Evolutionary conservation across 2,329 filamentous ascomycete genomes (phyloP), one percentile per base, ranked within the genome.

Genomic region (Diaporthe nobilis): DNA sequence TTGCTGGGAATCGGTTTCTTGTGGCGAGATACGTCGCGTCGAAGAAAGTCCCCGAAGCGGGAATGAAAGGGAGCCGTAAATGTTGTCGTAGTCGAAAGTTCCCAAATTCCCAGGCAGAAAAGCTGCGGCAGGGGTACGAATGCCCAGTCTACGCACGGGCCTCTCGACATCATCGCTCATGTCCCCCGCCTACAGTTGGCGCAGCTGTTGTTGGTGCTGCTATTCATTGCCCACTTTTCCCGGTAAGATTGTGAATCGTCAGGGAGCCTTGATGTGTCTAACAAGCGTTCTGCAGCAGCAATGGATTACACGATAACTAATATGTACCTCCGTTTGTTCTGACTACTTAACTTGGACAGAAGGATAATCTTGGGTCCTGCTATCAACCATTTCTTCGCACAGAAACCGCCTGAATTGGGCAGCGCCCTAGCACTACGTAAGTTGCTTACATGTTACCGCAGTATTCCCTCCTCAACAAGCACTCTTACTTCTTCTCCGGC

Each of bases 401-500:
- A 31, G 8, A 20, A 13, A 1, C n/a, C 10, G 22, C 28, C 5
- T 12, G 13, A 22, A 15, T 13, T 37, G 44, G 20, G 31, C 44
- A 34, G 61, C 25, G 28, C 22, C 31, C 44, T 7, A 49, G 22
- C n/a, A 39, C 65, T 68, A 28, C 4, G 47, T 20, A 22, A 53
- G 15, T 68, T 53, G 15, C 61, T 31, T 31, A 12, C 34, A 20
- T 17, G 47, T 39, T 70, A 12, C n/a, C 9, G 31, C 15, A 31
- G 31, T 22, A 5, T 13, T 28, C 15, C 31, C 28, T 37, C 2
- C 34, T 9, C 37, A 31, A 6, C 10, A 13, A 20, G 13, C 22
- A 31, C 10, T 10, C 28, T 81, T 88, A 85, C 83, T 88, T 86
- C 83, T 91, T 87, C 72, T 88, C 84, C 2, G 90, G 85, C 13